Conservation (phyloP, 345 rosid species). For the Aquilaria malaccensis region DNA sequence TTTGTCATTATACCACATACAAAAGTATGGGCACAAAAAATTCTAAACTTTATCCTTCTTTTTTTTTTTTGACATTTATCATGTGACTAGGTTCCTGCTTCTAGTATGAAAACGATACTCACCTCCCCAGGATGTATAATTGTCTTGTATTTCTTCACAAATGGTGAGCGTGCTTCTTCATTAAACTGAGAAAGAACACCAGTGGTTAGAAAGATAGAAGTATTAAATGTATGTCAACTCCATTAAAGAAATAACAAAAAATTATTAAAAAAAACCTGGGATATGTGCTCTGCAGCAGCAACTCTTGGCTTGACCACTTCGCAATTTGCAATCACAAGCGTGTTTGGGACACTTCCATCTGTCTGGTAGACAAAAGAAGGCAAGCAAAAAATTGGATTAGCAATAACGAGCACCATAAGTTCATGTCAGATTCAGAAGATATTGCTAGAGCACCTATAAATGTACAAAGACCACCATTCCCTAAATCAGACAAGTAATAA, state of each 20-base stretch:
- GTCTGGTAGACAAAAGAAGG: constrained; percentile 41
- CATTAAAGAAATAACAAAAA: not conserved
- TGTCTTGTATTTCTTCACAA: constrained; percentile 97
- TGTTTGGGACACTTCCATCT: constrained; percentile 87
- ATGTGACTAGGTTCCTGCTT: not conserved
- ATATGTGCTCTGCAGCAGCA: constrained; percentile 77
- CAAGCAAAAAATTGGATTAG: not conserved
- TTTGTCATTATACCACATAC: too few species aligned
- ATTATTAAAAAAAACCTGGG: constrained; percentile 40
- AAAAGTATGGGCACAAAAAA: too few species aligned
- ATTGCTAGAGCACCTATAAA: not conserved
- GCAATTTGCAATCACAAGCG: constrained; percentile 81
- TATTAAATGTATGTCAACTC: not conserved
- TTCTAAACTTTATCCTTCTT: too few species aligned
- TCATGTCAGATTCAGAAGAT: not conserved
- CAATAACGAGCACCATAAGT: not conserved
- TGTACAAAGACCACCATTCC: not conserved
- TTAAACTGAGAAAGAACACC: constrained; percentile 54
- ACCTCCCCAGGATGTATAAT: constrained; percentile 99
- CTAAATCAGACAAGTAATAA: not conserved
- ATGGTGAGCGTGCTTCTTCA: constrained; percentile 98
- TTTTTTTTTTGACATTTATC: too few species aligned
- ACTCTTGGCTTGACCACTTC: constrained; percentile 82
- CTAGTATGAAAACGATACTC: constrained; percentile 5
- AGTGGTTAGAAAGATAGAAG: not conserved